A percentile compares a stretch with the other conserved stretches of the same genome.
Evolutionary conservation across 768 basidiomycete species (phyloP).

Genomic region (Suillus subluteus): DNA sequence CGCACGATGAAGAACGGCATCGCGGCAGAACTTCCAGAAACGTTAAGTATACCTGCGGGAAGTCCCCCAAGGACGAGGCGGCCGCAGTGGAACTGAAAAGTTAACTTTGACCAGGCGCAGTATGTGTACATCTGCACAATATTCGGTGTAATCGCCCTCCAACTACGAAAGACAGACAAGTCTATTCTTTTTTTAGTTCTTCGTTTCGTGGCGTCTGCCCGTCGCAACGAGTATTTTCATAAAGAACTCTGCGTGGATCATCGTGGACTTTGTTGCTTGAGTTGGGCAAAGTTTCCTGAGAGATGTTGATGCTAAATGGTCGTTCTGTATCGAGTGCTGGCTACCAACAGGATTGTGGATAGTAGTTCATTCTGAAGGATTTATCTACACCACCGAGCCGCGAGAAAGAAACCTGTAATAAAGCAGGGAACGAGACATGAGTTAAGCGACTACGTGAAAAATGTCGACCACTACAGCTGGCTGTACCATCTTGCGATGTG

Average conservation of each 20-base stretch:
- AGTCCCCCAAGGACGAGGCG: neutral
- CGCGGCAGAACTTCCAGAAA: neutral
- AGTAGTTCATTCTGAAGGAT: neutral
- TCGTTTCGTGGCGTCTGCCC: neutral
- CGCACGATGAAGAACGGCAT: neutral
- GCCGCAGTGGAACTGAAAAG: neutral
- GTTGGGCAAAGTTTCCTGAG: neutral
- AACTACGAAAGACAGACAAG: neutral
- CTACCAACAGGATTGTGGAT: neutral
- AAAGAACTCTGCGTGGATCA: neutral
- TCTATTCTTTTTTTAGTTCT: neutral
- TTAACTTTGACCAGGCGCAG: neutral
- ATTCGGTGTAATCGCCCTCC: neutral
- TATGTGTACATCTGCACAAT: neutral
- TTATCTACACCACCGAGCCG: neutral
- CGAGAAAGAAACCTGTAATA: neutral
- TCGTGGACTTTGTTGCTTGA: neutral
- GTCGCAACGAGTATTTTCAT: neutral
- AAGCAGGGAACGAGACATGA: neutral
- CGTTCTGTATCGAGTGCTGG: neutral
- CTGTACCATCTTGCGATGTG: neutral
- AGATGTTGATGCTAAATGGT: neutral
- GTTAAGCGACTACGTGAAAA: neutral
- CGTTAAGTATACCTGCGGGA: neutral
- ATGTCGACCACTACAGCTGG: neutral